Conservation (phyloP, 2,329 filamentous ascomycete genomes). For the Metarhizium rileyi region DNA sequence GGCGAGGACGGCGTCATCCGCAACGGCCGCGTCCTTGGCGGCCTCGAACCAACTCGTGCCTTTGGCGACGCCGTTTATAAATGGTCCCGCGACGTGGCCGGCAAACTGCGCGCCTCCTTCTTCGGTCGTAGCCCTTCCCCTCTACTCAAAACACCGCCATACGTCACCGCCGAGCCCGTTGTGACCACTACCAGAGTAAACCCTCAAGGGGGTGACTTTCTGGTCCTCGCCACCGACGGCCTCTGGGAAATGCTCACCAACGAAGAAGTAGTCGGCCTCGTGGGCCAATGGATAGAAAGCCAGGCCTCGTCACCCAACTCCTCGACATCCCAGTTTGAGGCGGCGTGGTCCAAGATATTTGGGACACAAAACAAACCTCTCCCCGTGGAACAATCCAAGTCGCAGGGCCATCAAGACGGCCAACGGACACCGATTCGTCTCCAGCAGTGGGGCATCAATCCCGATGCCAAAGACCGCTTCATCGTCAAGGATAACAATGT, state of each 20-base stretch:
- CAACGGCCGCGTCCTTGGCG: constrained; percentile 84
- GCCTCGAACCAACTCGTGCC: constrained; percentile 83
- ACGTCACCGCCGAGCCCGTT: constrained; percentile 92
- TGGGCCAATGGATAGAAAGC: constrained; percentile 91
- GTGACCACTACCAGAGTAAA: constrained; percentile 88
- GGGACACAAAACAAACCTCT: constrained; percentile 44
- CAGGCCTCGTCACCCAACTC: constrained; percentile 39
- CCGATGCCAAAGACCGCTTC: constrained; percentile 68
- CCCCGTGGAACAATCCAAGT: constrained; percentile 61
- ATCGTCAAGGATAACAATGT: constrained; percentile 92
- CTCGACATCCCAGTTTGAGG: constrained; percentile 55
- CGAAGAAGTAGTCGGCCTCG: constrained; percentile 91
- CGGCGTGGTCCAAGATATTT: constrained; percentile 58
- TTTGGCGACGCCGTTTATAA: constrained; percentile 98
- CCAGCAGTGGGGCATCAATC: constrained; percentile 79
- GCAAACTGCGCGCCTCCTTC: constrained; percentile 73
- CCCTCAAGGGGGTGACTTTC: constrained; percentile 83
- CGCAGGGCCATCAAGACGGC: constrained; percentile 44
- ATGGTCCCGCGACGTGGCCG: constrained; percentile 79
- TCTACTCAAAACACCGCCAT: constrained; percentile 81
- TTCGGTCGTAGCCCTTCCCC: constrained; percentile 74
- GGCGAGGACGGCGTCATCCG: constrained; percentile 79
- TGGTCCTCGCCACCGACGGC: constrained; percentile 93
- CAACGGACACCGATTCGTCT: constrained; percentile 83
- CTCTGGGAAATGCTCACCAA: constrained; percentile 99